Percentiles rank a stretch among this genome's conserved stretches.
Evolutionary conservation across 768 basidiomycete species (phyloP).

Genomic region (Austroboletus eburneus): DNA sequence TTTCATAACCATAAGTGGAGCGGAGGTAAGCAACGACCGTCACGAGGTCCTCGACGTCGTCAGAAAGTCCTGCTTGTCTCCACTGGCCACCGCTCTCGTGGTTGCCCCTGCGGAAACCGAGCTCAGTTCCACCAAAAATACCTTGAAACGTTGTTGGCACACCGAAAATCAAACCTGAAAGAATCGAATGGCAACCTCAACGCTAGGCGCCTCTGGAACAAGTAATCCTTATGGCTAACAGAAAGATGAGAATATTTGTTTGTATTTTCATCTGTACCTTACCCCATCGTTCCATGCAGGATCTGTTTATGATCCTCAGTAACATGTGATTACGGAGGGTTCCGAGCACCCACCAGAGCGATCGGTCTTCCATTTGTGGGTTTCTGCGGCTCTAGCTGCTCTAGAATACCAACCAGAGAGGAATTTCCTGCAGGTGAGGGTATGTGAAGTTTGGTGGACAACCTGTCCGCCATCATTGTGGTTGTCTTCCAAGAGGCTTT

Average conservation of each 20-base stretch:
- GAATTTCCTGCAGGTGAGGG: slow-evolving; percentile 46
- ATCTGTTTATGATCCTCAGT: slow-evolving; percentile 45
- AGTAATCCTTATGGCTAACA: slow-evolving; percentile 77
- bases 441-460: slow-evolving; percentile 49
- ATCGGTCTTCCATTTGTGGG: slow-evolving; percentile 57
- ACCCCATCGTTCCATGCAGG: slow-evolving; percentile 79
- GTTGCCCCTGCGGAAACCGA: slow-evolving; percentile 50
- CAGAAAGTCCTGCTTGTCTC: slow-evolving; percentile 53
- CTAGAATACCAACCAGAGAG: slow-evolving; percentile 54
- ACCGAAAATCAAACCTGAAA: slow-evolving; percentile 88
- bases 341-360: slow-evolving; percentile 50
- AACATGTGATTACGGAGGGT: slow-evolving; percentile 2
- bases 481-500: slow-evolving; percentile 7
- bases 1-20: slow-evolving; percentile 54
- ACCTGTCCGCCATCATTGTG: slow-evolving; percentile 20
- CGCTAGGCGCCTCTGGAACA: slow-evolving; percentile 74
- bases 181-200: slow-evolving; percentile 65
- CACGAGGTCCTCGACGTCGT: slow-evolving; percentile 64
- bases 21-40: slow-evolving; percentile 63
- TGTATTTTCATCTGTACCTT: slow-evolving; percentile 19
- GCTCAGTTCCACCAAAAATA: neutral
- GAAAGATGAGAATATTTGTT: neutral
- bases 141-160: slow-evolving; percentile 17
- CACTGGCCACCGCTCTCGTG: slow-evolving; percentile 71
- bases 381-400: slow-evolving; percentile 49